Conservation (phyloP, 1,139 yeast species). For the Zygosaccharomyces pseudobailii region DNA sequence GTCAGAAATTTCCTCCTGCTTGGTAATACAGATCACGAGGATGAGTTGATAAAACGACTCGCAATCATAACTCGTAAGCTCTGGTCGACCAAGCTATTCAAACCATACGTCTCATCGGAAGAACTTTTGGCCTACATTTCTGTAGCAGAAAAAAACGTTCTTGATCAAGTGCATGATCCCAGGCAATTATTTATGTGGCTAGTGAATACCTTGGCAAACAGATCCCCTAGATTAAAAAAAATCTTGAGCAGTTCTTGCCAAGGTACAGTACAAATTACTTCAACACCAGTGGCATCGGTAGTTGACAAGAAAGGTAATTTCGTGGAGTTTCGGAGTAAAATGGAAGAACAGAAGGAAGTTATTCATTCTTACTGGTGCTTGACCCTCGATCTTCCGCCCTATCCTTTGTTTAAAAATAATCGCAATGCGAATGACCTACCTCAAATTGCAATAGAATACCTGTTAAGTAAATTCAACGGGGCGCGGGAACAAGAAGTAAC, state of each 20-base stretch:
- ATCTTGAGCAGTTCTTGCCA: constrained; percentile 40
- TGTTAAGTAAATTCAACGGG: constrained; percentile 48
- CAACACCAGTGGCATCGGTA: constrained; percentile 28
- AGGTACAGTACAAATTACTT: constrained; percentile 46
- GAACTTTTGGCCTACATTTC: constrained; percentile 53
- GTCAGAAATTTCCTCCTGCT: constrained; percentile 50
- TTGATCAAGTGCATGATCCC: constrained; percentile 46
- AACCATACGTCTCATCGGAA: constrained; percentile 62
- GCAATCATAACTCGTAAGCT: constrained; percentile 50
- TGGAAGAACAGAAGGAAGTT: constrained; percentile 15
- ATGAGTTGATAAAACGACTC: constrained; percentile 37
- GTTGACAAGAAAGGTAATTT: constrained; percentile 29
- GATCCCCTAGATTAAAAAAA: constrained; percentile 32
- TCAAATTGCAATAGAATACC: constrained; percentile 45
- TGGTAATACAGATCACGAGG: constrained; percentile 23
- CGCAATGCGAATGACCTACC: constrained; percentile 42
- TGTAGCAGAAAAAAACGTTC: constrained; percentile 40
- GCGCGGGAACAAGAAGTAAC: constrained; percentile 33
- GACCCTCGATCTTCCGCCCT: constrained; percentile 54
- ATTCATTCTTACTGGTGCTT: constrained; percentile 53
- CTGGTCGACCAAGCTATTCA: constrained; percentile 60
- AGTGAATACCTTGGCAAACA: constrained; percentile 44
- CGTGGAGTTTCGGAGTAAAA: constrained; percentile 25
- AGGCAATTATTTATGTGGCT: constrained; percentile 56
- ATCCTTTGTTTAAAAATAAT: constrained; percentile 50